Base-by-base conservation (phyloP, 2,329 filamentous ascomycete species). In the Epichloe gansuensis region DNA sequence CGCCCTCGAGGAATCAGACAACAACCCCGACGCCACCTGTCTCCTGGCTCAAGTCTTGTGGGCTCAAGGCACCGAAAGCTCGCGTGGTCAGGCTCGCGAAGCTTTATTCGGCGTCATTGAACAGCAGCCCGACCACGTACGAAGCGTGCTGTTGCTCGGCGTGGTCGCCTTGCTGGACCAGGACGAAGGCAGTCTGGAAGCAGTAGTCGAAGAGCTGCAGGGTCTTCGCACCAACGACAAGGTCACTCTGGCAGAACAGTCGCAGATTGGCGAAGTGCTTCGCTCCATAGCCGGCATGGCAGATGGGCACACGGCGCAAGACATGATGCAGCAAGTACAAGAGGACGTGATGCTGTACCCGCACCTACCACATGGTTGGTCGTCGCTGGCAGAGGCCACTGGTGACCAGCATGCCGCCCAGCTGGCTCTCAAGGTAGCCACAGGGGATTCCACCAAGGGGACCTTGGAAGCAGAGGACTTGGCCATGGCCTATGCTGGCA, bases 21-120 rank as follows among this genome's bases (percentile, higher is more conserved):
- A 80, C 39, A 83, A 89, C 56, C 86, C 91, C 0, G 90, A 96
- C 62, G 85, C 91, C 1, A 83, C 90, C 0, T 96, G 91, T 62
- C 75, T 96, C 12, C 75, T 97, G 12, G 87, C 91, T 0, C 89
- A 97, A 67, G 87, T 97, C 0, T 76, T 97, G 0, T 98, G 93
- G 91, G 91, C 91, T 0, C 89, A 88, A 58, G 90, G 88, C 8
- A 82, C 83, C 0, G 80, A 85, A 6, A 76, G 83, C 1, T 86
- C 91, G 52, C 81, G 85, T 46, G 81, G 84, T 48, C 82, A 86
- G 56, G 91, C 91, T 15, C 80, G 89, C 3, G 82, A 86, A 50
- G 80, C 88, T 57, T 76, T 98, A 1, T 91, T 95, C 61, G 83
- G 83, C 13, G 83, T 86, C 38, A 83, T 95, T 12, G 88, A 91